phyloP scores from a whole-genome alignment of 177 flowering plant species.

The Vitis hybrid region DNA sequence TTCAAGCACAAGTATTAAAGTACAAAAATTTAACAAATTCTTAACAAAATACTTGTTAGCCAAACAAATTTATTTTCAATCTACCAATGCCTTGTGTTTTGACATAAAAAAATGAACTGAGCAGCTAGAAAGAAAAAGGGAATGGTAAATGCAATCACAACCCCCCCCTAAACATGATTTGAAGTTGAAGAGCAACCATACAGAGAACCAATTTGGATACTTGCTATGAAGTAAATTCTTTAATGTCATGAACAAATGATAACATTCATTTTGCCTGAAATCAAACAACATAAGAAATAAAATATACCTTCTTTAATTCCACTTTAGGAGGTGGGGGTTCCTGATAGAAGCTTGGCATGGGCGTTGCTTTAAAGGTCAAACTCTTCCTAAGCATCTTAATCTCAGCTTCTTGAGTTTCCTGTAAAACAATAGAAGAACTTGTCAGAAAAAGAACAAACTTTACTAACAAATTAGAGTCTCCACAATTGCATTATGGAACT shows the following conservation, averaged over 20 bases:
- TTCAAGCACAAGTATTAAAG: no score
- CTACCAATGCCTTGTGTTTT: background rate
- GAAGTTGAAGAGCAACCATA: background rate
- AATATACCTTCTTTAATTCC: constrained; percentile 83
- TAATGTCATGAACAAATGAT: no score
- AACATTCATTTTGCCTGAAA: no score
- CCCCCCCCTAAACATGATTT: background rate
- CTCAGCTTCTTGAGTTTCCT: constrained; percentile 97
- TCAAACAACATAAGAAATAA: background rate
- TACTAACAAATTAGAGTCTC: background rate
- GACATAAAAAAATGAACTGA: background rate
- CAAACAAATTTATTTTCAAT: no score
- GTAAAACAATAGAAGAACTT: background rate
- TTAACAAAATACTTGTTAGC: no score
- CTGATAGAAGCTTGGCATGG: constrained; percentile 96
- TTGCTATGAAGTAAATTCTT: no score
- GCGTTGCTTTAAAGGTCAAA: constrained; percentile 87
- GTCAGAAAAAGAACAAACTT: background rate
- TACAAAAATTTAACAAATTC: no score
- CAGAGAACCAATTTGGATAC: background rate
- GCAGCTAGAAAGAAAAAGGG: background rate
- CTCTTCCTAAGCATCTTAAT: constrained; percentile 80
- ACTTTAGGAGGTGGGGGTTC: constrained; percentile 88
- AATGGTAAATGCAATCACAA: background rate
- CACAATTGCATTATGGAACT: background rate